A percentile compares a stretch with the other conserved stretches of the same genome.
Evolutionary conservation across 176 grass and related monocot species (phyloP).

Genomic region (Rhynchospora breviuscula): DNA sequence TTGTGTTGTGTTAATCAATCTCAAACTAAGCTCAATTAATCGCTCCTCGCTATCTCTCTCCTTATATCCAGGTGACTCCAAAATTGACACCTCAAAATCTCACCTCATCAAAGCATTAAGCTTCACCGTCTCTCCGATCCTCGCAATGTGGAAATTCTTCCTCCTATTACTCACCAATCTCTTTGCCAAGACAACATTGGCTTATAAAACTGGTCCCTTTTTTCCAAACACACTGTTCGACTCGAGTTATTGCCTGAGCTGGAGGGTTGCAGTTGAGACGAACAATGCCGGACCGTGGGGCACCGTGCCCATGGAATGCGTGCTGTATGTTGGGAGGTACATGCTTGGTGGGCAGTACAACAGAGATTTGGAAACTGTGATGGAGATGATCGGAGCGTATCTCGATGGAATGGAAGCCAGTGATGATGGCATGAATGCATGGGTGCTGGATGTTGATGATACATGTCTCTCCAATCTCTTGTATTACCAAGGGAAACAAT

Average conservation of each 20-base stretch:
- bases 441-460: constrained; percentile 90
- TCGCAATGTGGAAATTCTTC: constrained; percentile 29
- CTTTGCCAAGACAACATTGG: not conserved
- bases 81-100: constrained; percentile 15
- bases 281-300: constrained; percentile 77
- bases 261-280: constrained; percentile 82
- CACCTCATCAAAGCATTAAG: not conserved
- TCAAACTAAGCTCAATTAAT: not conserved
- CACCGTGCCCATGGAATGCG: constrained; percentile 58
- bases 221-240: constrained; percentile 30
- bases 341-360: constrained; percentile 85
- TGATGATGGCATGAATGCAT: constrained; percentile 71
- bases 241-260: constrained; percentile 61
- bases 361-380: constrained; percentile 53
- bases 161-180: constrained; percentile 35
- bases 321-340: constrained; percentile 58
- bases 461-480: constrained; percentile 85
- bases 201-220: constrained; percentile 10
- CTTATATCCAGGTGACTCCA: not conserved
- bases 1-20: not conserved
- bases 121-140: constrained; percentile 12
- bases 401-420: constrained; percentile 30
- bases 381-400: constrained; percentile 48
- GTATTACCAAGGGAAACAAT: constrained; percentile 65
- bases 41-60: not conserved